Conservation (phyloP, 352 stramenopile species). For the Globisporangium megalacanthum region DNA sequence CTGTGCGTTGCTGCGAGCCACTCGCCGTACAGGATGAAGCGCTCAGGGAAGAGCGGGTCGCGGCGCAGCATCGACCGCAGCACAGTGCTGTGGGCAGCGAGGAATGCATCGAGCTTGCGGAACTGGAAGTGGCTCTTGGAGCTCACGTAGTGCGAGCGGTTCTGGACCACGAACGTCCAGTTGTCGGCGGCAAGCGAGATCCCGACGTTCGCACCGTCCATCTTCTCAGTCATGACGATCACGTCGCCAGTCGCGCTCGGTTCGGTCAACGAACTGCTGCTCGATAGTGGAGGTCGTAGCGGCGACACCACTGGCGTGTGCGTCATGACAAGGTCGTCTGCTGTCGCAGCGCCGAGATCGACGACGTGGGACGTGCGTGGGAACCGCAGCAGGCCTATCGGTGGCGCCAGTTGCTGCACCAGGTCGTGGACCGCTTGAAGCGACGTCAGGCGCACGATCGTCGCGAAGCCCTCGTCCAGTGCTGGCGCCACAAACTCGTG, state of each 20-base stretch:
- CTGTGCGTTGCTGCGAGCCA: constrained; percentile 80
- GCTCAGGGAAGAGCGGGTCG: constrained; percentile 48
- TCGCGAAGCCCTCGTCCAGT: constrained; percentile 44
- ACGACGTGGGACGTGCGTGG: constrained; percentile 58
- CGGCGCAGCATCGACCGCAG: constrained; percentile 41
- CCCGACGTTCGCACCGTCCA: constrained; percentile 83
- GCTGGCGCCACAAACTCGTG: constrained; percentile 30
- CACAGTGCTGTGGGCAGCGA: constrained; percentile 30
- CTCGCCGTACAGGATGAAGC: constrained; percentile 78
- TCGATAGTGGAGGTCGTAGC: not conserved
- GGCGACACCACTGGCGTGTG: not conserved
- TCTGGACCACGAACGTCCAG: constrained; percentile 60
- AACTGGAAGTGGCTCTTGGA: constrained; percentile 65
- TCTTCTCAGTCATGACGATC: constrained; percentile 73
- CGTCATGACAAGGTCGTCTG: constrained; percentile 43
- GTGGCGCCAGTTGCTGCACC: constrained; percentile 23
- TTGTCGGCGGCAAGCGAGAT: constrained; percentile 51
- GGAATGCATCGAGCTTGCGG: constrained; percentile 49
- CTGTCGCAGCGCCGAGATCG: constrained; percentile 43
- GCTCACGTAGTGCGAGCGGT: constrained; percentile 67
- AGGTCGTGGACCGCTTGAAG: constrained; percentile 34
- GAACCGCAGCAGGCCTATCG: constrained; percentile 51
- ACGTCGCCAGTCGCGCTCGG: constrained; percentile 9
- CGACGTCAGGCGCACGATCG: constrained; percentile 45
- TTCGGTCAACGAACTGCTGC: not conserved